These are phyloP conservation scores for Wallemia ichthyophaga DNA, from an alignment of 1,284 basidiomycete genomes.

Conservation along the genomic window DNA sequence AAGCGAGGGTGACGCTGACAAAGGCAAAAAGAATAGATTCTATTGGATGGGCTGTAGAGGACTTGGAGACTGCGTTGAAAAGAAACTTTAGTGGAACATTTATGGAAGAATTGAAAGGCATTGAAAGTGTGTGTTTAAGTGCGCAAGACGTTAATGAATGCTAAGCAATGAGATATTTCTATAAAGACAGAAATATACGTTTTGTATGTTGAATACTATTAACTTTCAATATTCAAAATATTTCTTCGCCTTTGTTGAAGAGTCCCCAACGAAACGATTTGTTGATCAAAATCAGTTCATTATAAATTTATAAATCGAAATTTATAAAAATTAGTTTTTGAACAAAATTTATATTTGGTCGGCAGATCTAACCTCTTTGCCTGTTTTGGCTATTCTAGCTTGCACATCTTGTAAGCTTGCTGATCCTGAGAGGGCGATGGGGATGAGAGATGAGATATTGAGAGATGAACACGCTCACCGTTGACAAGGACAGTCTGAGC, in stretches of 20 bases:
- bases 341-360: not conserved
- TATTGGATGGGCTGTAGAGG: not conserved
- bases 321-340: too few relatives aligned
- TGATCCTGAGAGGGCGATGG: not conserved
- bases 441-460: too few relatives aligned
- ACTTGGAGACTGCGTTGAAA: not conserved
- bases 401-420: not conserved
- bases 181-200: too few relatives aligned
- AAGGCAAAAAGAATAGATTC: not conserved
- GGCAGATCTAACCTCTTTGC: not conserved
- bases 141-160: too few relatives aligned
- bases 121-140: not conserved
- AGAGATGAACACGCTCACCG: not conserved
- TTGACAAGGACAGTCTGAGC: not conserved
- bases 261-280: too few relatives aligned
- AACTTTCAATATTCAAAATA: too few relatives aligned
- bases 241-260: too few relatives aligned
- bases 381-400: not conserved
- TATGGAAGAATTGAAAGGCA: not conserved
- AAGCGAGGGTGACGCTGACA: not conserved
- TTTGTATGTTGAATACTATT: too few relatives aligned
- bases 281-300: not conserved
- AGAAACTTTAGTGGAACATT: not conserved
- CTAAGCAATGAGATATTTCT: too few relatives aligned
- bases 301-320: not conserved